phyloP scores from a whole-genome alignment of 805 yeast genomes.

The Teunomyces panamensis region DNA sequence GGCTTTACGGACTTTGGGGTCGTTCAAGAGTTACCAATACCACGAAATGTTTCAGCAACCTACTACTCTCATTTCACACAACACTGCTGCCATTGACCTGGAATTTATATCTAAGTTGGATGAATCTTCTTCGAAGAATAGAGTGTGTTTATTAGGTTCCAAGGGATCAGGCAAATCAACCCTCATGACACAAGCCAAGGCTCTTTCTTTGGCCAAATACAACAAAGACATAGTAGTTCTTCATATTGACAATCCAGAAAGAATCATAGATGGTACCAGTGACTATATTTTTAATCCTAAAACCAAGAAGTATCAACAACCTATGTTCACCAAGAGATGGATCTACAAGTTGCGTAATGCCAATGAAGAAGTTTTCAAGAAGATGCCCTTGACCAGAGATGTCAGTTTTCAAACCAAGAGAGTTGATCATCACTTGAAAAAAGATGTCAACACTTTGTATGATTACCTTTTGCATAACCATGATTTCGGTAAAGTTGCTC shows the following conservation, averaged over 20 bases:
- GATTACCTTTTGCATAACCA: constrained; percentile 24
- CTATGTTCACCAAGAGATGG: constrained; percentile 67
- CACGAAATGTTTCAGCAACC: constrained; percentile 65
- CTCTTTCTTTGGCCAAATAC: constrained; percentile 42
- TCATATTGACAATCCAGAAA: constrained; percentile 61
- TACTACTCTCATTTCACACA: constrained; percentile 53
- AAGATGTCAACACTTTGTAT: constrained; percentile 27
- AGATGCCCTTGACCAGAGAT: constrained; percentile 35
- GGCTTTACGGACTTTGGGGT: constrained; percentile 51
- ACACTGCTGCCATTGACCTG: constrained; percentile 40
- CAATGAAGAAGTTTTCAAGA: constrained; percentile 32
- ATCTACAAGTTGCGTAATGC: constrained; percentile 44
- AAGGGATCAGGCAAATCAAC: constrained; percentile 81
- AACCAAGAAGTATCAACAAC: constrained; percentile 62
- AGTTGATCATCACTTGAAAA: constrained; percentile 29
- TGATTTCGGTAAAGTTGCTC: constrained; percentile 37
- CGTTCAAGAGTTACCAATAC: constrained; percentile 66
- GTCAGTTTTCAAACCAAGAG: constrained; percentile 31
- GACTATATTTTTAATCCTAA: constrained; percentile 60
- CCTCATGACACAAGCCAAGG: constrained; percentile 64
- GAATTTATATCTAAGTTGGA: constrained; percentile 36
- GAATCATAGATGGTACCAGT: constrained; percentile 66
- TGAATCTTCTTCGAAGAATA: constrained; percentile 38
- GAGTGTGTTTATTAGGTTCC: constrained; percentile 61
- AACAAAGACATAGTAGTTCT: constrained; percentile 45